Evolutionary conservation across 129 eudicot genomes (phyloP).

Genomic region (Lonicera japonica): DNA sequence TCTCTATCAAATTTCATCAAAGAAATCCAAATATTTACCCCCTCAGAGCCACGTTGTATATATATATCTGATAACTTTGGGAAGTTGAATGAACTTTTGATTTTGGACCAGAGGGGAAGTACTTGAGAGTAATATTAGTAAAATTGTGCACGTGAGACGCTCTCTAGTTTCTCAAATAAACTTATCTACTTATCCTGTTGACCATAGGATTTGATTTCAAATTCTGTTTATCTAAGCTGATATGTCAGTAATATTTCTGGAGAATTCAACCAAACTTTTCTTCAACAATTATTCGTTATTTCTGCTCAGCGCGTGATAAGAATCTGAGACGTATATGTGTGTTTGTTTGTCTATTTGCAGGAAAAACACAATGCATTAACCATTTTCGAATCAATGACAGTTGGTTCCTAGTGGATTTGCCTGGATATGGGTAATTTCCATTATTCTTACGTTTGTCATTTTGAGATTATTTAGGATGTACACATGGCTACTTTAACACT

Average conservation of each 20-base stretch:
- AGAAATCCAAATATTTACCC: too few relatives aligned
- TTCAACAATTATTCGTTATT: too few relatives aligned
- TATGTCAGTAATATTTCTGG: not conserved
- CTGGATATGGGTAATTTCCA: constrained; percentile 78
- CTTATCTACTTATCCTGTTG: not conserved
- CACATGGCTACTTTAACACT: not conserved
- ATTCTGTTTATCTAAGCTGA: too few relatives aligned
- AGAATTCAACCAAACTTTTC: not conserved
- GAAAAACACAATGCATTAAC: constrained; percentile 98
- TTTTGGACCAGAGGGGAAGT: too few relatives aligned
- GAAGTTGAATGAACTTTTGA: too few relatives aligned
- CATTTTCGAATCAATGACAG: constrained; percentile 88
- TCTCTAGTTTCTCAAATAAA: too few relatives aligned
- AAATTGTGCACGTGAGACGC: too few relatives aligned
- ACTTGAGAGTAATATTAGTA: too few relatives aligned
- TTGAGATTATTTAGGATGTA: not conserved
- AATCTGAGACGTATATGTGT: not conserved
- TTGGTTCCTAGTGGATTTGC: constrained; percentile 95
- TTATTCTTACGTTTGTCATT: not conserved
- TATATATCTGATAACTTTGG: too few relatives aligned
- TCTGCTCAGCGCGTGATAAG: not conserved
- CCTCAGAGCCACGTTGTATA: too few relatives aligned
- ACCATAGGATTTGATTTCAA: not conserved
- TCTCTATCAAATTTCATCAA: too few relatives aligned
- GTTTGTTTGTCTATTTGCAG: constrained; percentile 36